These are phyloP conservation scores for Eucalyptus sp. DNA, from an alignment of 345 rosid genomes.

Conservation along the genomic window DNA sequence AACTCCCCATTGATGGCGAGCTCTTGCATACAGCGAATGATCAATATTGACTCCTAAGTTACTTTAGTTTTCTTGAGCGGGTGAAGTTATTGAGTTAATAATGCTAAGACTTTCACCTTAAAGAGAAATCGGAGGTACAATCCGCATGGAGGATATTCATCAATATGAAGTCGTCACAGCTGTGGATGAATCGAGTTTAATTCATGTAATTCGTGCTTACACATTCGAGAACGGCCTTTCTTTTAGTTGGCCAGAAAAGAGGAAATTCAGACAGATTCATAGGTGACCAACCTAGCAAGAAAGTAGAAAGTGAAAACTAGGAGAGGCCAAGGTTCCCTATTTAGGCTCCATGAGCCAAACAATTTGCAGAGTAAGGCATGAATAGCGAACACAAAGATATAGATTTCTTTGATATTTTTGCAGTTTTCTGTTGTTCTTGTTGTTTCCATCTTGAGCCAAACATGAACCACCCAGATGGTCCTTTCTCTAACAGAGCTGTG, in stretches of 20 bases:
- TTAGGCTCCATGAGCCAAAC: not conserved
- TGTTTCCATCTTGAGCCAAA: not conserved
- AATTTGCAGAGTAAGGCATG: not conserved
- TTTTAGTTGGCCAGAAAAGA: not conserved
- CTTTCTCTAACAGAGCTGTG: not conserved
- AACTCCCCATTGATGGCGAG: not conserved
- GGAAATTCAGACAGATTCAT: not conserved
- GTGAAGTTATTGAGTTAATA: not conserved
- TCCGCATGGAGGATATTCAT: not conserved
- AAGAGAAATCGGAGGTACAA: not conserved
- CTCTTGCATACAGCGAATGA: not conserved
- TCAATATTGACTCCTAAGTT: not conserved
- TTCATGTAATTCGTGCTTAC: not conserved
- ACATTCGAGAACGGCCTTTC: not conserved
- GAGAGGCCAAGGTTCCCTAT: not conserved
- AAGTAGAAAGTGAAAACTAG: not conserved
- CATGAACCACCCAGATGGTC: not conserved
- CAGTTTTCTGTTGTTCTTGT: not conserved
- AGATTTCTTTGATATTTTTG: not conserved
- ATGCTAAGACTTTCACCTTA: not conserved
- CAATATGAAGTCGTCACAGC: not conserved
- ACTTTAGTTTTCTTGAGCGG: not conserved
- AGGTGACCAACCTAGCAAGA: not conserved
- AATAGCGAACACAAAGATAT: not conserved
- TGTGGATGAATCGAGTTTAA: not conserved